Evolutionary conservation across 352 stramenopile genomes (phyloP), one percentile per base, ranked within the genome.

Genomic region (Globisporangium cystogenes): DNA sequence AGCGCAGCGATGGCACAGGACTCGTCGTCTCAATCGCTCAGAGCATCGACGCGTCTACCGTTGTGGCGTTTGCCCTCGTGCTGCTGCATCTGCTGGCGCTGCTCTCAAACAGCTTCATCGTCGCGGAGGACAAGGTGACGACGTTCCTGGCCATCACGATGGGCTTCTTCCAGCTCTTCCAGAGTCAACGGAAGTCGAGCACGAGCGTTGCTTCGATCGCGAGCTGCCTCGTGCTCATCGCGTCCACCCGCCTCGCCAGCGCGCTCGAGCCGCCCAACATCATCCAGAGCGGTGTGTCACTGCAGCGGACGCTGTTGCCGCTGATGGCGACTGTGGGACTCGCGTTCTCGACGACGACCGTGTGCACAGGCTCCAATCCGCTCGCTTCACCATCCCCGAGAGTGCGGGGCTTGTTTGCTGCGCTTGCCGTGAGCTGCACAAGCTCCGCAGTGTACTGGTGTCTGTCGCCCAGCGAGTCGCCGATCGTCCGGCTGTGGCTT

Each of bases 81-180:
- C 50, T 91, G 14, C 53, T 91, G 27, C 84, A 93, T 51, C 58
- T 67, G 15, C 56, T 90, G 16, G 71, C 72, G 12, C 62, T 92
- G 24, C 65, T 92, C 20, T 93, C 85, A 33, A 95, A 95, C 56
- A 93, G 81, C 67, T 95, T 87, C 59, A 87, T 95, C 27, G 76
- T 92, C n/a, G 67, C 77, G 8, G 83, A 95, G 48, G 54, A 68
- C 51, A 70, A 67, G 26, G 79, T 88, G 10, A 82, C 91, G 63
- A 66, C 75, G 23, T 95, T 91, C 45, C 52, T 95, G 40, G 73
- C 68, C 21, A 63, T 70, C 37, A 82, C 72, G 7, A 69, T 62
- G 0, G 79, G 79, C 1, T 67, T 79, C 40, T 80, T 82, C 46
- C 43, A 81, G 52, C 56, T 87, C 5, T 43, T 46, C 21, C 59